phyloP scores from a whole-genome alignment of 305 asterid genomes.

The Fraxinus xanthoxyloides region DNA sequence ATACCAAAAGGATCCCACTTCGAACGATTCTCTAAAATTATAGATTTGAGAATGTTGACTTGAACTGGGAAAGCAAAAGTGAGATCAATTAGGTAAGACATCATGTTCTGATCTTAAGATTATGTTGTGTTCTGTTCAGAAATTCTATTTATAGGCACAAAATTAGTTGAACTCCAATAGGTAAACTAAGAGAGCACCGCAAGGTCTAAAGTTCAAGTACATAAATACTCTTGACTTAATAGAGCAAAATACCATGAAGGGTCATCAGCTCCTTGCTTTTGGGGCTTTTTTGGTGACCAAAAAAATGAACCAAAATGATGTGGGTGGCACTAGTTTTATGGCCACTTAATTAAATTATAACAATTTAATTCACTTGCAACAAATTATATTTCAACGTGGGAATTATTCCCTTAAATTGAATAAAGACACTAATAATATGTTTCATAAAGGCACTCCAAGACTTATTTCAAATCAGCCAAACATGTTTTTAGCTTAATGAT shows the following conservation, averaged over 20 bases:
- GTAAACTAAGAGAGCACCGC: too few species aligned
- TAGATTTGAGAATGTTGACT: conserved; percentile 18
- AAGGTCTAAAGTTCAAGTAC: too few species aligned
- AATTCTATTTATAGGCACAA: too few species aligned
- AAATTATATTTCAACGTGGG: not conserved
- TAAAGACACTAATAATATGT: not conserved
- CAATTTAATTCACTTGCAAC: too few species aligned
- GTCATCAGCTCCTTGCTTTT: conserved; percentile 30
- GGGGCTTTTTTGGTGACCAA: conserved; percentile 25
- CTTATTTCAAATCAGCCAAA: not conserved
- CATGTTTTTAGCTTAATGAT: not conserved
- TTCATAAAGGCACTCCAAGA: not conserved
- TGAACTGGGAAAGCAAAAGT: not conserved
- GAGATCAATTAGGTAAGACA: not conserved
- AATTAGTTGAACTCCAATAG: too few species aligned
- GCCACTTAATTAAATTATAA: conserved; percentile 9
- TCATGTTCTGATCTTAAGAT: too few species aligned
- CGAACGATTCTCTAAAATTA: conserved; percentile 16
- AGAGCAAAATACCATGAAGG: too few species aligned
- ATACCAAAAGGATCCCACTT: conserved; percentile 23
- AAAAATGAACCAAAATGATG: not conserved
- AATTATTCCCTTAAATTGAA: not conserved
- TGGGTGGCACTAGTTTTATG: conserved; percentile 31
- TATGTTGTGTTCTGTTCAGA: too few species aligned
- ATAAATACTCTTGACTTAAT: too few species aligned